Evolutionary conservation across 1,139 yeast genomes (phyloP).

Genomic region (Blastobotrys proliferans): DNA sequence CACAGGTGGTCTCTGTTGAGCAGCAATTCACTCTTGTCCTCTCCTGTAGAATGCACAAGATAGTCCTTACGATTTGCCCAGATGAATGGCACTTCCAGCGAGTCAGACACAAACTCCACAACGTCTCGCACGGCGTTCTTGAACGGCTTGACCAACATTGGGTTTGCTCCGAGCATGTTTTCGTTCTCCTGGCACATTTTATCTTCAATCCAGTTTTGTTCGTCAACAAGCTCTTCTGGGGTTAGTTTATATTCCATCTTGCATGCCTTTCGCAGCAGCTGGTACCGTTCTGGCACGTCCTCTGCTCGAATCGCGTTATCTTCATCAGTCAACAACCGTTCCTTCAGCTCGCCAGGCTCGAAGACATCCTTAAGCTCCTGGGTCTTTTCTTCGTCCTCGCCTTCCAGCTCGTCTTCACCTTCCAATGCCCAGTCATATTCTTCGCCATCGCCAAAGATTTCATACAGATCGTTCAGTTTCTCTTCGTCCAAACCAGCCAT

Average conservation of each 20-base stretch:
- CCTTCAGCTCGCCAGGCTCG: conserved; percentile 89
- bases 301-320: conserved; percentile 83
- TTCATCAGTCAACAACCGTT: conserved; percentile 84
- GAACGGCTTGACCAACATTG: conserved; percentile 56
- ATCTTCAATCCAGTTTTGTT: conserved; percentile 74
- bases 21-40: conserved; percentile 40
- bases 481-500: conserved; percentile 84
- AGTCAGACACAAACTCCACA: conserved; percentile 72
- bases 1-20: conserved; percentile 66
- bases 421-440: conserved; percentile 98
- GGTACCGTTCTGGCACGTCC: conserved; percentile 92
- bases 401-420: conserved; percentile 37
- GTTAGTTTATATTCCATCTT: conserved; percentile 57
- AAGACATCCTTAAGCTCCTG: conserved; percentile 77
- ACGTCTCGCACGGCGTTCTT: conserved; percentile 69
- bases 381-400: conserved; percentile 51
- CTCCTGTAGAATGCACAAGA: conserved; percentile 41
- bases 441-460: conserved; percentile 95
- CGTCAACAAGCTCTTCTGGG: conserved; percentile 63
- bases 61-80: conserved; percentile 95
- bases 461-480: conserved; percentile 86
- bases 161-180: conserved; percentile 26
- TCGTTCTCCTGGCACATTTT: conserved; percentile 26
- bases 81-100: conserved; percentile 91
- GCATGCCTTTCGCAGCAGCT: conserved; percentile 59